A percentile compares a stretch with the other conserved stretches of the same genome.
Evolutionary conservation across 148 eudicot genomes (phyloP).

Genomic region (Heliosperma pusillum): DNA sequence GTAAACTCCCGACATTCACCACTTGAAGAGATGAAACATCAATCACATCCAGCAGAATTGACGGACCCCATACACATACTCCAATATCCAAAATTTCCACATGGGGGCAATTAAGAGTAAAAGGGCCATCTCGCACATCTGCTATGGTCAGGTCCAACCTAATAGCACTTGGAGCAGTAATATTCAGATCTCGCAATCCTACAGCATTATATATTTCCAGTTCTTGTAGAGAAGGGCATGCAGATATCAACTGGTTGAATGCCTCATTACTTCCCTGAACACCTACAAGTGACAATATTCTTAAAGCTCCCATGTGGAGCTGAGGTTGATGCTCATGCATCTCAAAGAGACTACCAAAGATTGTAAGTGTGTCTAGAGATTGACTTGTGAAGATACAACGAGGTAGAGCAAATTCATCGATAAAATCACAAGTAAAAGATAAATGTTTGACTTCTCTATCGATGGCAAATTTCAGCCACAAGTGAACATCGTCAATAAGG

Average conservation of each 20-base stretch:
- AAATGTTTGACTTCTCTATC: not conserved
- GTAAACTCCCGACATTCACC: not conserved
- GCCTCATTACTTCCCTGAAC: not conserved
- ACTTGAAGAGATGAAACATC: slow-evolving; percentile 5
- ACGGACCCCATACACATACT: not conserved
- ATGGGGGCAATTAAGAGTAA: not conserved
- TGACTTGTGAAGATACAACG: not conserved
- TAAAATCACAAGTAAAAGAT: not conserved
- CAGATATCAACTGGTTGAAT: not conserved
- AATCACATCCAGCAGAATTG: not conserved
- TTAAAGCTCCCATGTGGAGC: not conserved
- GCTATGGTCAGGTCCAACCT: not conserved
- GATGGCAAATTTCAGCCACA: not conserved
- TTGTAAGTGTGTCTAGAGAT: not conserved
- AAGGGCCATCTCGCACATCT: too few relatives aligned
- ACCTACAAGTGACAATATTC: not conserved
- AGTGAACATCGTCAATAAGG: not conserved
- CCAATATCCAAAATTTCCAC: not conserved
- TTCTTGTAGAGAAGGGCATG: slow-evolving; percentile 6
- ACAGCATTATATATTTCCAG: not conserved
- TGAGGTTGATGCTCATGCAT: not conserved
- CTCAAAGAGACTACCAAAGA: not conserved
- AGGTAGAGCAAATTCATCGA: not conserved
- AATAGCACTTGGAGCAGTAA: not conserved
- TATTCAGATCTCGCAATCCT: not conserved